Percentiles rank a stretch among this genome's conserved stretches.
Evolutionary conservation across 73 alveolate species (phyloP).

Genomic region (Paramecium bursaria): DNA sequence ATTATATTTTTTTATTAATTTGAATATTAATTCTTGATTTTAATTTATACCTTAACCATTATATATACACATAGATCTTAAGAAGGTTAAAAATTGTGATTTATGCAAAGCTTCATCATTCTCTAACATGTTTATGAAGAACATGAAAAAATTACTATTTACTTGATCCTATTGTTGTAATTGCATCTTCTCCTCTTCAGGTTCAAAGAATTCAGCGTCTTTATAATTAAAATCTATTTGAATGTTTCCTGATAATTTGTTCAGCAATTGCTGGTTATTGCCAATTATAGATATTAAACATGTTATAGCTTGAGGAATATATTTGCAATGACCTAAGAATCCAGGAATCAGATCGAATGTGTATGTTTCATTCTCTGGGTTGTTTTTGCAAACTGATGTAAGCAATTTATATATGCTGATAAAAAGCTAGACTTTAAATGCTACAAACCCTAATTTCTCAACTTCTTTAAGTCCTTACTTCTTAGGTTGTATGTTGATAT

Average conservation of each 20-base stretch:
- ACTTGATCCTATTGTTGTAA: slow-evolving; percentile 44
- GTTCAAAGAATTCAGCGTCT: slow-evolving; percentile 31
- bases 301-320: slow-evolving; percentile 68
- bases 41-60: slow-evolving; percentile 14
- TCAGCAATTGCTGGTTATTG: slow-evolving; percentile 48
- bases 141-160: slow-evolving; percentile 4
- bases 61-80: slow-evolving; percentile 50
- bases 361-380: slow-evolving; percentile 57
- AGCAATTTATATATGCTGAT: slow-evolving; percentile 31
- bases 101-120: slow-evolving; percentile 34
- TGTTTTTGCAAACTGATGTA: slow-evolving; percentile 63
- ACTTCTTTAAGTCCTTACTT: slow-evolving; percentile 41
- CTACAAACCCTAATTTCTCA: slow-evolving; percentile 14
- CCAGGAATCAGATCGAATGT: slow-evolving; percentile 53
- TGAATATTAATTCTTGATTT: slow-evolving; percentile 42
- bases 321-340: slow-evolving; percentile 58
- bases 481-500: neutral
- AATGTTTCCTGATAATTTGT: slow-evolving; percentile 54
- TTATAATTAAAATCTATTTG: slow-evolving; percentile 61
- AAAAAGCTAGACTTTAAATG: slow-evolving; percentile 49
- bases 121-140: slow-evolving; percentile 35
- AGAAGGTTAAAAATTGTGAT: slow-evolving; percentile 14
- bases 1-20: slow-evolving; percentile 41
- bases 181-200: slow-evolving; percentile 60
- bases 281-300: slow-evolving; percentile 55